Base-by-base conservation (phyloP, 192 early-diverging fungal genomes). In the Coemansia sp. region DNA sequence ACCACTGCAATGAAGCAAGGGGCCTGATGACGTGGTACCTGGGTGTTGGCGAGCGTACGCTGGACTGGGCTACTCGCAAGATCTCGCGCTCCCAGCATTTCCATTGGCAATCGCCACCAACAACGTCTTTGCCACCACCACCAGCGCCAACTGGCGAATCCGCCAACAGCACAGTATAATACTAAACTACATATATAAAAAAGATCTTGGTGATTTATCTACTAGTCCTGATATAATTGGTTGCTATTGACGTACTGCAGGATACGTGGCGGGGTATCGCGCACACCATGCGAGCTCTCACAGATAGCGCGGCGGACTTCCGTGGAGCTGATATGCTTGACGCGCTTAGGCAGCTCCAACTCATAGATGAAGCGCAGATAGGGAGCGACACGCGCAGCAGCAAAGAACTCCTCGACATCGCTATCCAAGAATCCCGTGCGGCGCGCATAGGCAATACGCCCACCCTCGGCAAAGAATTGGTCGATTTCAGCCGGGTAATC, bases 381-480 rank as follows among this genome's bases (percentile, higher is more conserved):
- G 8, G 37, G 31, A 1, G 58, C 66, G 39, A 77, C 31, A 17
- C 51, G 62, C 12, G 64, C 44, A 11, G 67, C 45, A 17, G 60
- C 72, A 68, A 82, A 82, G 45, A 82, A 77, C 32, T 45, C 80
- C 5, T 67, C 68, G 29, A 82, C 75, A 27, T 82, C 80, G 34
- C 25, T 51, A 39, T 77, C 68, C 9, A 68, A 63, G 31, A 77
- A 74, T 23, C 80, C 80, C 1, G 31, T 55, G 25, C 80, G 71
- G 11, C 80, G 63, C 62, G 80, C 58, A 45, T 68, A 82, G 12
- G 75, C 80, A 34, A 82, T 82, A 27, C 75, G 70, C 0, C 80
- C 80, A 17, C 80, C 80, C 17, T 27, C 50, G 27, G 58, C 71
- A 78, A 93, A 93, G 66, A 93, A 92, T 2, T 75, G 74, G 10